These are phyloP conservation scores for Ceratocystis eucalypticola DNA, from an alignment of 2,329 filamentous ascomycete species.

Conservation along the genomic window DNA sequence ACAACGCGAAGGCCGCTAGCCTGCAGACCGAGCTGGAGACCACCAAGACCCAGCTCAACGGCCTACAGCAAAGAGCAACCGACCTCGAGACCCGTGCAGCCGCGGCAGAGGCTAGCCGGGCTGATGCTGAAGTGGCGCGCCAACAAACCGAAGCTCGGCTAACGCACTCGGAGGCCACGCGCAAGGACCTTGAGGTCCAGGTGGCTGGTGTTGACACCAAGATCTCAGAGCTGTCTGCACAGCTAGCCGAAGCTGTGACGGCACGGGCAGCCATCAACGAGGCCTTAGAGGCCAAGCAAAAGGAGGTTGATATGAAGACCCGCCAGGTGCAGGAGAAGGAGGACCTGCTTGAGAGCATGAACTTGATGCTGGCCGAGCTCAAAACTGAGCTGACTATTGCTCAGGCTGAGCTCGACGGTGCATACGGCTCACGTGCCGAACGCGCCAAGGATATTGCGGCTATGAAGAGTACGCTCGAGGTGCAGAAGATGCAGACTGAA, in stretches of 20 bases:
- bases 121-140: constrained; percentile 19
- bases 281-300: constrained; percentile 29
- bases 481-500: constrained; percentile 34
- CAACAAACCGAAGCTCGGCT: constrained; percentile 16
- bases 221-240: constrained; percentile 28
- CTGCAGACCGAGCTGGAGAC: constrained; percentile 33
- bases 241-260: constrained; percentile 26
- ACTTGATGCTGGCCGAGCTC: constrained; percentile 41
- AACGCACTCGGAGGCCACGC: constrained; percentile 14
- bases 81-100: constrained; percentile 17
- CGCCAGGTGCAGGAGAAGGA: constrained; percentile 35
- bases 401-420: constrained; percentile 48
- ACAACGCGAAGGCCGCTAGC: constrained; percentile 21
- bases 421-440: constrained; percentile 45
- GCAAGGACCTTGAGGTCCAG: constrained; percentile 21
- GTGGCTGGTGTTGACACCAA: constrained; percentile 23
- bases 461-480: constrained; percentile 36
- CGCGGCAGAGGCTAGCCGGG: constrained; percentile 17
- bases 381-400: constrained; percentile 50
- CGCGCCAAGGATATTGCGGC: constrained; percentile 45
- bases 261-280: constrained; percentile 30
- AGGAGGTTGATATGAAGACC: constrained; percentile 29
- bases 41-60: constrained; percentile 27
- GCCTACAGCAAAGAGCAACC: constrained; percentile 28
- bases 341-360: constrained; percentile 37